phyloP scores from a whole-genome alignment of 1,284 basidiomycete species.

The Sanghuangporus sanghuang region DNA sequence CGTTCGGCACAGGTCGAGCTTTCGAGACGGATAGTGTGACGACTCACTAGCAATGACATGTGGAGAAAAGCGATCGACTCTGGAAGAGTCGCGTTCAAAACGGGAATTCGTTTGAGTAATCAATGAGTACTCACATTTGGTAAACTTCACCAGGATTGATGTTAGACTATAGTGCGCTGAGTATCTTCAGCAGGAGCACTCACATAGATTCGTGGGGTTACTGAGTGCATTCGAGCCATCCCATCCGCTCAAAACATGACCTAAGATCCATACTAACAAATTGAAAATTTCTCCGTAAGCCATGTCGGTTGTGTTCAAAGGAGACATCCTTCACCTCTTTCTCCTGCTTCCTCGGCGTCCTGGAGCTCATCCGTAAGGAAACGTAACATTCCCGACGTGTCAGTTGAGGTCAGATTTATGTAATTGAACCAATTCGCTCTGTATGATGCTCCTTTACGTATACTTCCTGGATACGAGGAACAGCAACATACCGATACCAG shows the following conservation, averaged over 20 bases:
- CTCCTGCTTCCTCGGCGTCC: slow-evolving; percentile 65
- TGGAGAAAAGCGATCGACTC: slow-evolving; percentile 72
- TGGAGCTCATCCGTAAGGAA: slow-evolving; percentile 82
- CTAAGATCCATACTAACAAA: slow-evolving; percentile 67
- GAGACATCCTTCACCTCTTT: slow-evolving; percentile 41
- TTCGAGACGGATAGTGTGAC: neutral
- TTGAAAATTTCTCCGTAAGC: neutral
- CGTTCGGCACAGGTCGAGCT: neutral
- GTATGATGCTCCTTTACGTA: slow-evolving; percentile 21
- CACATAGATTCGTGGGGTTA: slow-evolving; percentile 65
- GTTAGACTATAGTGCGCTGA: neutral
- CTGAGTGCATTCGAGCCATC: slow-evolving; percentile 59
- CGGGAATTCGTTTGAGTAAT: neutral
- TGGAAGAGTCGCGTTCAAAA: slow-evolving; percentile 29
- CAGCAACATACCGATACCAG: slow-evolving; percentile 38
- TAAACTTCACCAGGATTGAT: slow-evolving; percentile 44
- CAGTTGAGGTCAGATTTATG: slow-evolving; percentile 68
- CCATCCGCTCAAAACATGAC: slow-evolving; percentile 76
- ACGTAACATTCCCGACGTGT: slow-evolving; percentile 69
- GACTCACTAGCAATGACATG: slow-evolving; percentile 72
- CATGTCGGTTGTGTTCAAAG: neutral
- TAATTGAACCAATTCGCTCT: slow-evolving; percentile 73
- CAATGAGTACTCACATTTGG: slow-evolving; percentile 49
- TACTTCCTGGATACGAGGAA: neutral
- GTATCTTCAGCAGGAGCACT: slow-evolving; percentile 27